A percentile compares a stretch with the other conserved stretches of the same genome.
phyloP scores from a whole-genome alignment of 768 basidiomycete genomes.

The Termitomyces sp. region DNA sequence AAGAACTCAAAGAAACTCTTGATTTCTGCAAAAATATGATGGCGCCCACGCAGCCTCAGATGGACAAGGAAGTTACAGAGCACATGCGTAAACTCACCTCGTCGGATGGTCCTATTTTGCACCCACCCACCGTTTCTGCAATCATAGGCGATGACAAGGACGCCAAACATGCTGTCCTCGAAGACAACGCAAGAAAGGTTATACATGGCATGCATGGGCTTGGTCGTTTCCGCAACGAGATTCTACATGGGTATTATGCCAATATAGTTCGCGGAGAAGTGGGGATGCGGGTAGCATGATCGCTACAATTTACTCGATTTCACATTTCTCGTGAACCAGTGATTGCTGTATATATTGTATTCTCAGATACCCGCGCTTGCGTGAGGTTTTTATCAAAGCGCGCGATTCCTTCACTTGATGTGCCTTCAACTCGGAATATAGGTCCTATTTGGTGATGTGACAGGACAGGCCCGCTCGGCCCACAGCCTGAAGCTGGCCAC shows the following conservation, averaged over 20 bases:
- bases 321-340: no score
- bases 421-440: no score
- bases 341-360: no score
- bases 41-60: conserved; percentile 25
- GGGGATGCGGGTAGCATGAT: conserved; percentile 5
- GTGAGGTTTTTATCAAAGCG: no score
- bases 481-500: no score
- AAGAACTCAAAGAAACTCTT: conserved; percentile 46
- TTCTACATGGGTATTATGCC: conserved; percentile 6
- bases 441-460: no score
- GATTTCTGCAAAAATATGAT: conserved; percentile 26
- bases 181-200: conserved; percentile 6
- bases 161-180: conserved; percentile 2
- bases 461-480: no score
- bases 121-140: not conserved
- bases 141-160: conserved; percentile 5
- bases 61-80: conserved; percentile 23
- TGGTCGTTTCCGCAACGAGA: conserved; percentile 9
- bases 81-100: conserved; percentile 8
- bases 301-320: no score
- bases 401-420: no score
- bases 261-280: conserved; percentile 8
- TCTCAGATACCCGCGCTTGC: no score
- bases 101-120: not conserved
- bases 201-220: conserved; percentile 7